Conservation (phyloP, 805 yeast species). For the Danielia oregonensis region DNA sequence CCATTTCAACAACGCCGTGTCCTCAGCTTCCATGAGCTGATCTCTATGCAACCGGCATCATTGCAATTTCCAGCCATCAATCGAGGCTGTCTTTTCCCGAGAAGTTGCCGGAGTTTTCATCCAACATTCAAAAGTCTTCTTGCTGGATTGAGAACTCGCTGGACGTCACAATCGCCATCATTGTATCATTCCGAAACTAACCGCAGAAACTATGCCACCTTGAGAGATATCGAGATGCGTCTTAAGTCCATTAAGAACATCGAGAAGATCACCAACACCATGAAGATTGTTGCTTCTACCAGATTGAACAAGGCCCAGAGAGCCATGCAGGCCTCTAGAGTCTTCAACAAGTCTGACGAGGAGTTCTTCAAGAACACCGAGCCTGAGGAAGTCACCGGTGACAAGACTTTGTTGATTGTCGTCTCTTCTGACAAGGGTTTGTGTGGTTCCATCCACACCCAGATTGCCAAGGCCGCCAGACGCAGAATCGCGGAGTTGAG, state of each 20-base stretch:
- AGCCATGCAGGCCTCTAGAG: conserved; percentile 86
- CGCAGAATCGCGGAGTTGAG: conserved; percentile 56
- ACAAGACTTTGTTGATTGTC: conserved; percentile 77
- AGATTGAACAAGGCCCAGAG: conserved; percentile 93
- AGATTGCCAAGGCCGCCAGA: conserved; percentile 86
- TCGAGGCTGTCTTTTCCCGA: no score
- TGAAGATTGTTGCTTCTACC: conserved; percentile 99
- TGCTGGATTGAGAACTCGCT: no score
- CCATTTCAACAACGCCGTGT: no score
- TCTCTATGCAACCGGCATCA: no score
- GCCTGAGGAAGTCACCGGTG: conserved; percentile 55
- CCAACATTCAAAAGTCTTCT: no score
- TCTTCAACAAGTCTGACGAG: conserved; percentile 73
- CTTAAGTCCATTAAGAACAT: conserved; percentile 97
- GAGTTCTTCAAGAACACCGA: conserved; percentile 81
- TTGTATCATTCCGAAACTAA: no score
- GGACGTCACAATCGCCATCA: no score
- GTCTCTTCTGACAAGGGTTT: conserved; percentile 91
- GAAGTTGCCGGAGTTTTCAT: no score
- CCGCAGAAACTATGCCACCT: conserved; percentile 88
- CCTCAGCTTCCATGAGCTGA: no score
- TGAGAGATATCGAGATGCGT: conserved; percentile 98
- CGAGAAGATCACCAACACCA: conserved; percentile 98
- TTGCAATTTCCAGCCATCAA: no score
- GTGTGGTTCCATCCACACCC: conserved; percentile 98